Conservation (phyloP, 352 stramenopile species). For the Phytophthora boehmeriae region DNA sequence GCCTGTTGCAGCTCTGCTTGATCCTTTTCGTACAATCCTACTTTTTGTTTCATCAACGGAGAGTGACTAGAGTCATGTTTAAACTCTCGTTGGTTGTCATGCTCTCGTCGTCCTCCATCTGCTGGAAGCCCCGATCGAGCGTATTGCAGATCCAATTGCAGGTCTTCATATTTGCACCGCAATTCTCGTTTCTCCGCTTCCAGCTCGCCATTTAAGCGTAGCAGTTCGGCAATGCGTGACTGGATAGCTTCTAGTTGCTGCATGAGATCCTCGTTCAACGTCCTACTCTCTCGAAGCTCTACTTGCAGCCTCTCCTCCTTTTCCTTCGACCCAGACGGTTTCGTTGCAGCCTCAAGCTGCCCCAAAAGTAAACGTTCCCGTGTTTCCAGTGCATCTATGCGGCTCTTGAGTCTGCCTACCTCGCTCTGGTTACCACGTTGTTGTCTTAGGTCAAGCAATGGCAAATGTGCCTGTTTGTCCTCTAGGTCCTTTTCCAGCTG, state of each 20-base stretch:
- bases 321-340: conserved; percentile 31
- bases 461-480: conserved; percentile 43
- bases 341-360: conserved; percentile 49
- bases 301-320: conserved; percentile 28
- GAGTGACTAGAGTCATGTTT: conserved; percentile 27
- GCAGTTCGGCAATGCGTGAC: conserved; percentile 43
- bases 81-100: conserved; percentile 32
- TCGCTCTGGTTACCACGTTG: conserved; percentile 36
- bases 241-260: conserved; percentile 52
- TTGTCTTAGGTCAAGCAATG: conserved; percentile 27
- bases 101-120: conserved; percentile 13
- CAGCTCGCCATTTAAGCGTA: conserved; percentile 47
- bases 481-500: conserved; percentile 71
- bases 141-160: conserved; percentile 69
- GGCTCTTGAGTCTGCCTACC: conserved; percentile 50
- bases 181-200: conserved; percentile 55
- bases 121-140: conserved; percentile 38
- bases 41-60: conserved; percentile 64
- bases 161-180: conserved; percentile 50
- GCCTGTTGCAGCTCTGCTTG: conserved; percentile 75
- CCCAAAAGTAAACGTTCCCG: conserved; percentile 68
- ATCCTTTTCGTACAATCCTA: conserved; percentile 80
- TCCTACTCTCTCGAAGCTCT: conserved; percentile 41
- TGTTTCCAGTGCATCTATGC: conserved; percentile 70
- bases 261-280: conserved; percentile 56